A percentile compares a stretch with the other conserved stretches of the same genome.
These are phyloP conservation scores for Seiridium cupressi DNA, from an alignment of 2,329 filamentous ascomycete genomes.

Conservation along the genomic window DNA sequence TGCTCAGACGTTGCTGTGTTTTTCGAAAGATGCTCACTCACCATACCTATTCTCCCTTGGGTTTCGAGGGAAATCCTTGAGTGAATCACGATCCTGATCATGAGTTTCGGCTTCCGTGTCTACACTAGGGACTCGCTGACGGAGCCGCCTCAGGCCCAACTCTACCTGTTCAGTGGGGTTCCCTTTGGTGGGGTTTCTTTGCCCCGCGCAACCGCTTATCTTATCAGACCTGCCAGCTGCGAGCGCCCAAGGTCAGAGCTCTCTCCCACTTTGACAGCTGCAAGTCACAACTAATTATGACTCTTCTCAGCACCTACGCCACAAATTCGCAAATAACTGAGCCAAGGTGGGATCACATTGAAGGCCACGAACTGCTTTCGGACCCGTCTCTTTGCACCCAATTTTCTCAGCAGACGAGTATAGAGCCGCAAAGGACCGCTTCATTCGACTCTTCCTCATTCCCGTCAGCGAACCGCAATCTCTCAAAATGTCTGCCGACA, in stretches of 20 bases:
- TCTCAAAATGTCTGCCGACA: constrained; percentile 55
- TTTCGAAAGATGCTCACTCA: too few species aligned
- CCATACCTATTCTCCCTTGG: too few species aligned
- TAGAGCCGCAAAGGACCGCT: background rate
- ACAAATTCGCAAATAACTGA: constrained; percentile 4
- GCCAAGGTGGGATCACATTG: background rate
- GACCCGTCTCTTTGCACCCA: background rate
- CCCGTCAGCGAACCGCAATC: background rate
- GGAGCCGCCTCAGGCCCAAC: background rate
- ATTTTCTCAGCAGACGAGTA: background rate
- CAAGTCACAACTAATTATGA: background rate
- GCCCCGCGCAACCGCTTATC: background rate
- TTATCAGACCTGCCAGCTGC: constrained; percentile 1
- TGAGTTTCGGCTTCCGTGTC: too few species aligned
- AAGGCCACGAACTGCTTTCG: background rate
- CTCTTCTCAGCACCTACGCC: background rate
- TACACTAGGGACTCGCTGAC: too few species aligned
- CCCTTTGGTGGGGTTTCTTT: background rate
- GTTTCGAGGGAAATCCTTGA: too few species aligned
- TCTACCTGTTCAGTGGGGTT: background rate
- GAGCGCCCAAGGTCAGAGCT: background rate
- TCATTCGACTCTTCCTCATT: background rate
- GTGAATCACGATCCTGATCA: too few species aligned
- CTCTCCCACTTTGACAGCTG: constrained; percentile 4
- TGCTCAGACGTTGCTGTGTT: too few species aligned